A percentile compares a stretch with the other conserved stretches of the same genome.
Conservation (phyloP, 768 basidiomycete genomes). For the Suillus tomentosus region DNA sequence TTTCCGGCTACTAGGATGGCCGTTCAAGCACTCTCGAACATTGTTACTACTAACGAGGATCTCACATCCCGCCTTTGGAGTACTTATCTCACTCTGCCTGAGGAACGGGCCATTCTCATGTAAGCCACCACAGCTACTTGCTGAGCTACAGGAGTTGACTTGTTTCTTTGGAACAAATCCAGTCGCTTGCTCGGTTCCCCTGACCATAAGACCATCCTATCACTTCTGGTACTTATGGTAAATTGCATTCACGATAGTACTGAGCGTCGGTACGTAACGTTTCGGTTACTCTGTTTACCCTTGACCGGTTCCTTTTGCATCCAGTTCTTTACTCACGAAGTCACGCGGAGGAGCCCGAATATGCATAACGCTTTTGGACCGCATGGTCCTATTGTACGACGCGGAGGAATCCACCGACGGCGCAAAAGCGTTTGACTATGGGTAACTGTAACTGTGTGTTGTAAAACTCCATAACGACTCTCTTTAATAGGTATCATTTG, state of each 20-base stretch:
- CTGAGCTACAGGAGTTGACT: conserved; percentile 7
- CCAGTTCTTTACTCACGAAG: conserved; percentile 44
- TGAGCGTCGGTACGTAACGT: conserved; percentile 52
- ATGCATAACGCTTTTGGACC: conserved; percentile 68
- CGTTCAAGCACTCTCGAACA: conserved; percentile 80
- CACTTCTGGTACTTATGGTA: conserved; percentile 67
- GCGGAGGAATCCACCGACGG: conserved; percentile 63
- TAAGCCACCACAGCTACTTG: conserved; percentile 38
- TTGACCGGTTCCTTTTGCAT: conserved; percentile 12
- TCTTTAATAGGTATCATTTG: conserved; percentile 56
- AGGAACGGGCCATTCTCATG: conserved; percentile 77
- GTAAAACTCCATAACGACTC: conserved; percentile 16
- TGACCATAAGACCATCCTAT: conserved; percentile 61
- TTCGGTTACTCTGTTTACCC: conserved; percentile 4
- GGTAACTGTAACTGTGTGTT: conserved; percentile 41
- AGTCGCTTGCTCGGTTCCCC: conserved; percentile 66
- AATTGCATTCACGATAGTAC: conserved; percentile 68
- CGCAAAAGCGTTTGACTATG: conserved; percentile 73
- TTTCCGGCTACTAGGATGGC: conserved; percentile 64
- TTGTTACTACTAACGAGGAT: conserved; percentile 71
- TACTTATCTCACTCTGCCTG: conserved; percentile 63
- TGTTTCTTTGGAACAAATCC: conserved; percentile 4
- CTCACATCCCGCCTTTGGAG: conserved; percentile 64
- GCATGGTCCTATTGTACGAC: conserved; percentile 71
- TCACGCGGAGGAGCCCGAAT: conserved; percentile 62